Conservation (phyloP, 225 moss, liverwort and hornwort genomes). For the Polytrichum formosum region DNA sequence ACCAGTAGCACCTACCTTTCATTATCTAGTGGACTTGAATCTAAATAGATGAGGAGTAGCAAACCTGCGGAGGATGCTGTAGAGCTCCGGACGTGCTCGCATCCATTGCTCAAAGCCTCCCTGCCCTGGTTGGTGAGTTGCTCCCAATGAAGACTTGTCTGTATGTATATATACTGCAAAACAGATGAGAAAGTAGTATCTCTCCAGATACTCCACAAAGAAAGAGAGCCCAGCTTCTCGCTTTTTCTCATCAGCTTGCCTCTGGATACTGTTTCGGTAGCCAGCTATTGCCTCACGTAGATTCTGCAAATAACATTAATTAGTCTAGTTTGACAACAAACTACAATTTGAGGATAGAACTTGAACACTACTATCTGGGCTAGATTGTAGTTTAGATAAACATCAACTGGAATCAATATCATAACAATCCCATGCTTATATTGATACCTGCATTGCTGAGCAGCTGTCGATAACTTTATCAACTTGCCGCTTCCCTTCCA, state of each 20-base stretch:
- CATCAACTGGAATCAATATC: no score
- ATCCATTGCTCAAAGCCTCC: slow-evolving; percentile 98
- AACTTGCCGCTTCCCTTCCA: slow-evolving; percentile 94
- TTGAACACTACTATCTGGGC: no score
- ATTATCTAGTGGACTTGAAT: no score
- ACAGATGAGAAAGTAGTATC: slow-evolving; percentile 99
- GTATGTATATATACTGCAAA: slow-evolving; percentile 99
- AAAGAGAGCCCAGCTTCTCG: slow-evolving; percentile 96
- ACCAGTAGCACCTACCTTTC: no score
- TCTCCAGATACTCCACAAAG: slow-evolving; percentile 99
- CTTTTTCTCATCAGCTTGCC: slow-evolving; percentile 99
- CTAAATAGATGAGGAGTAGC: background rate
- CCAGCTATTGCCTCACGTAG: slow-evolving; percentile 92
- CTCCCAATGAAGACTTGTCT: slow-evolving; percentile 73
- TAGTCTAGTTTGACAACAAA: background rate
- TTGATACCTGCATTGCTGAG: slow-evolving; percentile 93
- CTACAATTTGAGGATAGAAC: background rate
- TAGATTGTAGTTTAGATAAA: no score
- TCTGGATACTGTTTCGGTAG: slow-evolving; percentile 94
- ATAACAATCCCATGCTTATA: slow-evolving; percentile 1
- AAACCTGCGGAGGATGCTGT: slow-evolving; percentile 99
- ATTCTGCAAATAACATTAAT: slow-evolving; percentile 52
- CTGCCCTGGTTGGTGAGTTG: slow-evolving; percentile 53
- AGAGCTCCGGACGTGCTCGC: slow-evolving; percentile 96
- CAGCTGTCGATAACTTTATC: slow-evolving; percentile 99